Base-by-base conservation (phyloP, 352 stramenopile genomes). In the Phytophthora idaei region DNA sequence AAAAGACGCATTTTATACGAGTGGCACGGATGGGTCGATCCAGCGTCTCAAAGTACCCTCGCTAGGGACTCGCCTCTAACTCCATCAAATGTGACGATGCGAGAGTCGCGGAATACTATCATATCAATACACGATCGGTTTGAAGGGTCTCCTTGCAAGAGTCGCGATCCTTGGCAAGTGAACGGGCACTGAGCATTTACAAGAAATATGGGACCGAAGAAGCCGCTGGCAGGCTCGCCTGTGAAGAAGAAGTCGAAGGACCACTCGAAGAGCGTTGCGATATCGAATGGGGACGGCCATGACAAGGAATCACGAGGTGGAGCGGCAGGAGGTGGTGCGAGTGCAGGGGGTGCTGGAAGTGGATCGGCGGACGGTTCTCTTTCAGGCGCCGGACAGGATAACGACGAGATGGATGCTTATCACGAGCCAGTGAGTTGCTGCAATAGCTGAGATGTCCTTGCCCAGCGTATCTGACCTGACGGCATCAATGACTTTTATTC, bases 1-100 rank as follows among this genome's bases (percentile, higher is more conserved):
- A 2, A 78, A 90, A 49, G 78, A 90, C 7, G 89, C 85, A 39
- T 96, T 94, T 70, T 96, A 91, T 64, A 91, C 87, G 25, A 93
- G 86, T 31, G 83, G 85, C 67, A 93, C 85, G 11, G 88, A 96
- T 61, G 88, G 88, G 17, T 92, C 87, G 0, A 74, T 96, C 15
- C 88, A 96, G 60, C 83, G 87, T 54, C 85, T 91, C 52, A 77
- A 76, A 61, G 60, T 94, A 29, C 88, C 83, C 0, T 83, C 76
- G 10, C 56, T 92, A 5, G 52, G 57, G 25, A 71, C 56, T 21
- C 55, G 54, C 31, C 41, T 78, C 31, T 80, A 69, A 59, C 36
- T 21, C 39, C 29, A 46, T 29, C 10, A n/a, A 39, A 21, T 21
- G 21, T 21, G 21, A 21, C 21, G 21, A 21, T 21, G 21, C 21